phyloP scores from a whole-genome alignment of 495 filamentous ascomycete species.

The Haplographium delicatum region DNA sequence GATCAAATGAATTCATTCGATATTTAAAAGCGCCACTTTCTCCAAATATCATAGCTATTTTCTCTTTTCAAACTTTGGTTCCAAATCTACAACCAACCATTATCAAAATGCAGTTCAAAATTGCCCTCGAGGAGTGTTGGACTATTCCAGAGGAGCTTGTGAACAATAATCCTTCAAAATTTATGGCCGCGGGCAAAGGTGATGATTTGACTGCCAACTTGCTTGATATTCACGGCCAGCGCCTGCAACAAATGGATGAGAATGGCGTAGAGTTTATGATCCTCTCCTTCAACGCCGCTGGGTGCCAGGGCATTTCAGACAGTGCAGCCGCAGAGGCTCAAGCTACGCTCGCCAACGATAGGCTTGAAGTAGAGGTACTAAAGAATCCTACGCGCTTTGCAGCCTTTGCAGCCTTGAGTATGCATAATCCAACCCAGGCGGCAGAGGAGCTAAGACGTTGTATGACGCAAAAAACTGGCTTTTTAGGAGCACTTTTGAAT shows the following conservation, averaged over 20 bases:
- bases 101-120: constrained; percentile 44
- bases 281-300: constrained; percentile 50
- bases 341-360: constrained; percentile 52
- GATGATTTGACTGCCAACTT: constrained; percentile 34
- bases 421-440: constrained; percentile 52
- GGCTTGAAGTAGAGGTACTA: constrained; percentile 46
- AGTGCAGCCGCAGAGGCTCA: constrained; percentile 28
- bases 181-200: not conserved
- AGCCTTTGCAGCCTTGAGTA: constrained; percentile 41
- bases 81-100: constrained; percentile 1
- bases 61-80: too few species aligned
- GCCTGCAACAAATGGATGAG: constrained; percentile 48
- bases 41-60: too few species aligned
- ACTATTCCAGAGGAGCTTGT: constrained; percentile 30
- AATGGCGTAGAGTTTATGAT: constrained; percentile 58
- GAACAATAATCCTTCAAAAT: not conserved
- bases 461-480: constrained; percentile 44
- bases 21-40: too few species aligned
- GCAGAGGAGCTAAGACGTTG: constrained; percentile 49
- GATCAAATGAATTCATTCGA: too few species aligned
- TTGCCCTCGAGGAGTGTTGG: constrained; percentile 48
- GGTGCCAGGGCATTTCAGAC: constrained; percentile 51
- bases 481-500: constrained; percentile 56
- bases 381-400: constrained; percentile 49
- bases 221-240: constrained; percentile 43